phyloP scores from a whole-genome alignment of 129 eudicot genomes.

The Daucus carota region DH1_v3.0 NC_030381.2:39478001-39478500 shows the following conservation, averaged over 20 bases:
- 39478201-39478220: background rate
- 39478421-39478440: conserved; percentile 54
- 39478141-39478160: background rate
- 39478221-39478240: background rate
- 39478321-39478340: conserved; percentile 66
- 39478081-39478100: background rate
- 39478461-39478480: conserved; percentile 43
- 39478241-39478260: background rate
- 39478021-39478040: no score
- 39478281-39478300: conserved; percentile 63
- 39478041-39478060: no score
- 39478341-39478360: conserved; percentile 39
- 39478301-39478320: conserved; percentile 60
- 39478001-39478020: no score
- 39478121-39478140: background rate
- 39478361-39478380: conserved; percentile 64
- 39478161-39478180: no score
- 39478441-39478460: conserved; percentile 50
- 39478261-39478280: conserved; percentile 15
- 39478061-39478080: no score
- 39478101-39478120: background rate
- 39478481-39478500: conserved; percentile 45
- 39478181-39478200: no score
- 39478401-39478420: conserved; percentile 48
- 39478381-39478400: conserved; percentile 68